Base-by-base conservation (phyloP, 1,139 yeast species). In the Blastobotrys buckinghamii region DNA sequence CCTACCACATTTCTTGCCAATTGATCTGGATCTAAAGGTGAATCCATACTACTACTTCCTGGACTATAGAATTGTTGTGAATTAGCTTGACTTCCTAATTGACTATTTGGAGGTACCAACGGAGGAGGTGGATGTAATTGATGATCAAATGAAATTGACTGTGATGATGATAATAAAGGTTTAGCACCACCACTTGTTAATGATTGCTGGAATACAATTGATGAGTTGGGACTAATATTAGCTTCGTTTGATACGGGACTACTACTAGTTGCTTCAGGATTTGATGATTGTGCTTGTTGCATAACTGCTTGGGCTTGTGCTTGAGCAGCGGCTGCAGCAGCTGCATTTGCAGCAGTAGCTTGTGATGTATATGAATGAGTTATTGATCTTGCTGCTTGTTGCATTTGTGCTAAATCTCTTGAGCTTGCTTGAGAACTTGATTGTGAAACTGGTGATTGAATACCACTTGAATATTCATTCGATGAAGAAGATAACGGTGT, bases 331-430 rank as follows among this genome's bases (percentile, higher is more conserved):
- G 42, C 39, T 22, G 47, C 47, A 13, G 47, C 47, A 7, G 42
- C 39, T 6, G 47, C 47, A 12, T 27, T 17, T 10, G 38, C 37
- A 10, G 47, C 47, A 12, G 40, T 29, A 9, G 38, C 37, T 22
- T 44, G 47, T 15, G 42, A 29, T 19, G 47, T 15, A 38, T 44
- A 44, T 1, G 42, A 38, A 16, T 44, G 27, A 32, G 36, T 38
- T 12, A 44, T 44, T n/a, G 42, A 38, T 17, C 47, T 27, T 9
- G 47, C 47, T n/a, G 47, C 47, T 19, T 34, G 22, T 20, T 44
- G 41, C 30, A 44, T 39, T 32, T 44, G 47, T 5, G 29, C 9
- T 30, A 44, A 35, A 33, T 42, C 45, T 15, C 45, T 16, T 15
- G 45, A 44, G 2, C 42, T 42, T 7, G 15, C 34, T 5, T 17